Percentiles rank a stretch among this genome's conserved stretches.
phyloP scores from a whole-genome alignment of 805 yeast species.

The Grigorovia jiainica region DNA sequence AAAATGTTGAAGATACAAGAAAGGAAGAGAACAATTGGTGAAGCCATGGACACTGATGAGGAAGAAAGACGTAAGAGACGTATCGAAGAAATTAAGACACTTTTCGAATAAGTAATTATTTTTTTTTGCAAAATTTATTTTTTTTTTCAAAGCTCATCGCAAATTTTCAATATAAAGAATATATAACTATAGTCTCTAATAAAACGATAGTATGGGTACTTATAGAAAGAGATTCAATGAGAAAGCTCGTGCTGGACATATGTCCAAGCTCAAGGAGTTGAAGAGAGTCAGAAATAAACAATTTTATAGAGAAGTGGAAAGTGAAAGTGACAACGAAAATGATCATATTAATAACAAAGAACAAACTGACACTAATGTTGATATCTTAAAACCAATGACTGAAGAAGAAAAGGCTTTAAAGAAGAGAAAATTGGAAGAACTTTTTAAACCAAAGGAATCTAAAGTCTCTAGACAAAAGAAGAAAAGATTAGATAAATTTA shows the following conservation, averaged over 20 bases:
- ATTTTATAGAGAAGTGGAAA: slow-evolving; percentile 41
- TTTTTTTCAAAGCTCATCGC: slow-evolving; percentile 5
- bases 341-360: slow-evolving; percentile 8
- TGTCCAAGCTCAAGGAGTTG: slow-evolving; percentile 65
- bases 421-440: slow-evolving; percentile 54
- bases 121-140: neutral
- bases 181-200: neutral
- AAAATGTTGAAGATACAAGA: slow-evolving; percentile 85
- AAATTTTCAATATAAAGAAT: slow-evolving; percentile 1
- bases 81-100: slow-evolving; percentile 61
- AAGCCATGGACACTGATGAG: slow-evolving; percentile 65
- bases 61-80: slow-evolving; percentile 63
- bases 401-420: slow-evolving; percentile 53
- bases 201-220: slow-evolving; percentile 53
- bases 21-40: slow-evolving; percentile 70
- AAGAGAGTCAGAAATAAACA: slow-evolving; percentile 62
- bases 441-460: slow-evolving; percentile 52
- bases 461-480: slow-evolving; percentile 64
- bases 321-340: slow-evolving; percentile 30
- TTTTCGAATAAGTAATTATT: slow-evolving; percentile 50
- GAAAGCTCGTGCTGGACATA: slow-evolving; percentile 77
- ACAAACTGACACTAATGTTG: slow-evolving; percentile 46
- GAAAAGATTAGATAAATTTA: slow-evolving; percentile 82
- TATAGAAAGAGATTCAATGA: slow-evolving; percentile 75
- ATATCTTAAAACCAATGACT: slow-evolving; percentile 51